These are phyloP conservation scores for Barbarea vulgaris DNA, from an alignment of 345 rosid species.

Conservation along the genomic window DNA sequence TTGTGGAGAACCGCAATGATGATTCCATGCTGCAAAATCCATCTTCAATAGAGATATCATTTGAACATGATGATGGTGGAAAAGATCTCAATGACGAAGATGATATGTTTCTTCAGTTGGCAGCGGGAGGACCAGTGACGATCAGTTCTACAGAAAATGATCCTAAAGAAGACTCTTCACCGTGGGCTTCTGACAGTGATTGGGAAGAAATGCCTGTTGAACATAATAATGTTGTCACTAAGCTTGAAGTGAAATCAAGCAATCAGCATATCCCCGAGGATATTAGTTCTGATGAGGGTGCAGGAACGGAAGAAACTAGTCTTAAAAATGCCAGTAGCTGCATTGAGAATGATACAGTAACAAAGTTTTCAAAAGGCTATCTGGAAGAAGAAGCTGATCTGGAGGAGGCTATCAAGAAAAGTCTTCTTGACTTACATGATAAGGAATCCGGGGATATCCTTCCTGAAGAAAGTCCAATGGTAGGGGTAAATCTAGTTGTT, in stretches of 20 bases:
- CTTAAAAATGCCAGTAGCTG: conserved; percentile 38
- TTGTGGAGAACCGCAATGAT: conserved; percentile 41
- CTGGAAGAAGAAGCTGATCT: conserved; percentile 82
- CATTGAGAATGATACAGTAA: conserved; percentile 37
- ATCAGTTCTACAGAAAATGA: conserved; percentile 47
- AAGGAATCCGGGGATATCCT: conserved; percentile 31
- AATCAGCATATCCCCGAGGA: conserved; percentile 41
- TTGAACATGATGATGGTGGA: conserved; percentile 60
- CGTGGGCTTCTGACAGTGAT: conserved; percentile 65
- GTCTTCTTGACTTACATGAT: conserved; percentile 58
- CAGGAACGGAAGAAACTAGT: conserved; percentile 72
- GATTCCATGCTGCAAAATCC: conserved; percentile 38
- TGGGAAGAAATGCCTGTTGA: conserved; percentile 63
- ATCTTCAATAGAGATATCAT: conserved; percentile 68
- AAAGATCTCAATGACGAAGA: conserved; percentile 56
- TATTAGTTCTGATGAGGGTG: conserved; percentile 49
- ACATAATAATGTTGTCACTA: conserved; percentile 31
- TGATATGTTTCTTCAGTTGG: conserved; percentile 74
- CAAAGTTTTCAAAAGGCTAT: conserved; percentile 57
- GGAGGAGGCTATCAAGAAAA: conserved; percentile 87
- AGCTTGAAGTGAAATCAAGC: conserved; percentile 37
- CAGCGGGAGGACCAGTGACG: conserved; percentile 53
- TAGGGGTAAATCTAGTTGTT: conserved; percentile 17
- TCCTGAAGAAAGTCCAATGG: conserved; percentile 39
- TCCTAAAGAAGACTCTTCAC: conserved; percentile 42